A percentile compares a stretch with the other conserved stretches of the same genome.
phyloP scores from a whole-genome alignment of 371 early-diverging fungal species.

The Capillidium heterosporum region DNA sequence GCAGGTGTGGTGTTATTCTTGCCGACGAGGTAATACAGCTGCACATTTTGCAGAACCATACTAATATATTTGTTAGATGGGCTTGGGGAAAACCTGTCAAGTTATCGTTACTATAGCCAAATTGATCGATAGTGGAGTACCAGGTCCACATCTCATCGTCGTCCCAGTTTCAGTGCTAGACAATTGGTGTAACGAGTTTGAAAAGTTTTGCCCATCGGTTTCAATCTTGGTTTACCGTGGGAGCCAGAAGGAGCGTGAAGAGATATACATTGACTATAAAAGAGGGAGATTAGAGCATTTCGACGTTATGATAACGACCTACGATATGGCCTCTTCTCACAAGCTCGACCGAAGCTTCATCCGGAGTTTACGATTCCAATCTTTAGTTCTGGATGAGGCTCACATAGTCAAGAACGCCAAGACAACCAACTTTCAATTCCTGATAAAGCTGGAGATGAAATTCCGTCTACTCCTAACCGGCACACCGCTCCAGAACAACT shows the following conservation, averaged over 20 bases:
- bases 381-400: constrained; percentile 1
- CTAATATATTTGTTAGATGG: constrained; percentile 14
- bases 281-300: background rate
- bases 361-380: background rate
- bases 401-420: background rate
- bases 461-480: constrained; percentile 14
- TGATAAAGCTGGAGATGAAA: background rate
- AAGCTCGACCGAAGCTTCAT: background rate
- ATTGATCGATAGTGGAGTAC: constrained; percentile 44
- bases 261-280: background rate
- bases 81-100: constrained; percentile 98
- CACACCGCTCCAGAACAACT: constrained; percentile 88
- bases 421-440: background rate
- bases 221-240: constrained; percentile 74
- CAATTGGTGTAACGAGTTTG: constrained; percentile 92
- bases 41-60: background rate
- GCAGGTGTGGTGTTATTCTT: constrained; percentile 97
- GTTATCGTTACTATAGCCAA: constrained; percentile 92
- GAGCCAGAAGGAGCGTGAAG: constrained; percentile 7
- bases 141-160: constrained; percentile 79
- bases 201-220: constrained; percentile 78
- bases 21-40: constrained; percentile 72
- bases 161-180: constrained; percentile 84
- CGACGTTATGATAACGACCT: background rate
- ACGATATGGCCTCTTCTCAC: background rate